Evolutionary conservation across 306 rosid genomes (phyloP).

Genomic region (Trifolium pratense): DNA sequence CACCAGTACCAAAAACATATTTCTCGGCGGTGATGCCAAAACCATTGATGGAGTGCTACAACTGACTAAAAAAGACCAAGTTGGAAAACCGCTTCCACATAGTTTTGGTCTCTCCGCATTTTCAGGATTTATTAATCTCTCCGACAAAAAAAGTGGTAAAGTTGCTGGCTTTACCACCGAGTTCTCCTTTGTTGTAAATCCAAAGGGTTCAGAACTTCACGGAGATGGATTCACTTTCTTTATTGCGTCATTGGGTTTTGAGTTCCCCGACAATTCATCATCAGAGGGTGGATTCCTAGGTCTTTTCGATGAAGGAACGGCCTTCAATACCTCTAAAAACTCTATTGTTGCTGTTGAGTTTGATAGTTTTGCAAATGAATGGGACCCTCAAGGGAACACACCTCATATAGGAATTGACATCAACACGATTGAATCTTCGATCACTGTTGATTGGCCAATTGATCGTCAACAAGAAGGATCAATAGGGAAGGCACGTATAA

Average conservation of each 20-base stretch:
- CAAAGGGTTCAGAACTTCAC: background rate
- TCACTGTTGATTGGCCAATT: constrained; percentile 17
- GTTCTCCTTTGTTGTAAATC: constrained; percentile 36
- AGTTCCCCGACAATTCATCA: background rate
- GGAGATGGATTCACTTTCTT: constrained; percentile 53
- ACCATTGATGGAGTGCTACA: background rate
- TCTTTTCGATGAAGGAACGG: background rate
- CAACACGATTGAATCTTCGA: constrained; percentile 39
- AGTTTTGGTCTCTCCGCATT: constrained; percentile 38
- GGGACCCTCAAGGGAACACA: constrained; percentile 30
- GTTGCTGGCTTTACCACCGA: constrained; percentile 28
- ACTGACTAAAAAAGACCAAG: constrained; percentile 26
- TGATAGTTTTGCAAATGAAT: constrained; percentile 39
- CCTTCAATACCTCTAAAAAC: constrained; percentile 9
- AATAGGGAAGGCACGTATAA: constrained; percentile 34
- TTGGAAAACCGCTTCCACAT: constrained; percentile 19
- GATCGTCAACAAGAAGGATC: constrained; percentile 6
- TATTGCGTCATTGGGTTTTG: constrained; percentile 13
- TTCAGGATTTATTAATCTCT: constrained; percentile 22
- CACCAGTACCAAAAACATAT: background rate
- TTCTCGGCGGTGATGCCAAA: background rate
- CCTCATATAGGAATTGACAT: constrained; percentile 55
- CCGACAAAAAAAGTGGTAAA: constrained; percentile 5
- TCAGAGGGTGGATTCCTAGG: constrained; percentile 13
- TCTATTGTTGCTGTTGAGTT: constrained; percentile 46